phyloP scores from a whole-genome alignment of 1,139 yeast species.

The Geotrichum restrictum region DNA sequence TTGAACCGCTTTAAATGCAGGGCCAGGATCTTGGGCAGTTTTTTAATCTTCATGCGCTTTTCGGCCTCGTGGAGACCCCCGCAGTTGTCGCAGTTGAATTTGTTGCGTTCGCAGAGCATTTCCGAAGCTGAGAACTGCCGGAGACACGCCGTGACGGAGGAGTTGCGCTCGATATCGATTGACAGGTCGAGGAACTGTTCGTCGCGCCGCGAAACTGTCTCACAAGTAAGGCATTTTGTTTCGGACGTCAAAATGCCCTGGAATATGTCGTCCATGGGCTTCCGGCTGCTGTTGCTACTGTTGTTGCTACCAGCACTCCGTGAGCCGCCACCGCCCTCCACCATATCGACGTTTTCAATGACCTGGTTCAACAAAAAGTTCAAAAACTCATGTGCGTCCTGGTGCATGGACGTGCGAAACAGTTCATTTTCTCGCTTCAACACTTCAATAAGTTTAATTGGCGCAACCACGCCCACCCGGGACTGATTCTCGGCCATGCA shows the following conservation, averaged over 20 bases:
- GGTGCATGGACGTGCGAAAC: conserved; percentile 90
- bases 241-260: conserved; percentile 84
- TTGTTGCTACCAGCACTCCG: too few relatives aligned
- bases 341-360: conserved; percentile 58
- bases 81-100: conserved; percentile 88
- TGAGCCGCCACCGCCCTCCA: too few relatives aligned
- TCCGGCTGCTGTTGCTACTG: conserved; percentile 1
- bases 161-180: conserved; percentile 73
- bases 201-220: conserved; percentile 72
- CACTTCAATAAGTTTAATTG: conserved; percentile 64
- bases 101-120: conserved; percentile 78
- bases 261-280: conserved; percentile 56
- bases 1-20: conserved; percentile 88
- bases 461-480: conserved; percentile 79
- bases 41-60: conserved; percentile 74
- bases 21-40: conserved; percentile 72
- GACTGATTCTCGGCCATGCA: conserved; percentile 69
- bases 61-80: conserved; percentile 91
- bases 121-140: conserved; percentile 80
- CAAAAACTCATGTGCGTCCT: conserved; percentile 95
- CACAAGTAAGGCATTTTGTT: conserved; percentile 87
- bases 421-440: conserved; percentile 76
- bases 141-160: conserved; percentile 70
- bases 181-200: conserved; percentile 85
- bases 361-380: conserved; percentile 79